Conservation (phyloP, 371 early-diverging fungal genomes). For the Quaeritorhiza haematococci region DNA sequence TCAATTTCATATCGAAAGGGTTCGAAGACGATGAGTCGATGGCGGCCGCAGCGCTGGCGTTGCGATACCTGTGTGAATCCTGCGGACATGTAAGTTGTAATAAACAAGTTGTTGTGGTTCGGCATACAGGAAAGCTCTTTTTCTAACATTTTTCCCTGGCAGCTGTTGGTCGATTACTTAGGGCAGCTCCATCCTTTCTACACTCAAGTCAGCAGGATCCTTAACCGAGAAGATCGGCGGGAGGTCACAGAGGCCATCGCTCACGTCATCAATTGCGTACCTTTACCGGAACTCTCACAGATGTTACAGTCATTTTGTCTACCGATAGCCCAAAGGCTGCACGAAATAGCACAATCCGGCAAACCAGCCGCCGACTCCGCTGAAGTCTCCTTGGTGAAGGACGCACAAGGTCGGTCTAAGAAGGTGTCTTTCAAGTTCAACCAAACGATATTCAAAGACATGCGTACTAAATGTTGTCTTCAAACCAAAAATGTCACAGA, state of each 20-base stretch:
- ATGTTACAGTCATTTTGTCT: conserved; percentile 76
- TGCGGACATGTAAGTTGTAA: conserved; percentile 67
- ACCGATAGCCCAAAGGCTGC: conserved; percentile 72
- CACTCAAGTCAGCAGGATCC: conserved; percentile 51
- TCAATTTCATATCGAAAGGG: conserved; percentile 74
- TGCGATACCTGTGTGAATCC: conserved; percentile 83
- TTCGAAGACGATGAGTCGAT: conserved; percentile 71
- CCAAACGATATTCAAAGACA: too few species aligned
- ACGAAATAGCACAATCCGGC: conserved; percentile 29
- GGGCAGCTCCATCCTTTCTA: conserved; percentile 75
- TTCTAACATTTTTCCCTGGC: background rate
- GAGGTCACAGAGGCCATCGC: conserved; percentile 88
- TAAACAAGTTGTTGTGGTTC: background rate
- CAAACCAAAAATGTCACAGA: too few species aligned
- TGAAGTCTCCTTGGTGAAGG: conserved; percentile 22
- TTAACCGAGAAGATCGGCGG: conserved; percentile 65
- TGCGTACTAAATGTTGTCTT: conserved; percentile 33
- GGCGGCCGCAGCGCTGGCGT: conserved; percentile 80
- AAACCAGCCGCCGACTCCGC: conserved; percentile 12
- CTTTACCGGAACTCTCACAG: conserved; percentile 49
- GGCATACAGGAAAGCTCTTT: too few species aligned
- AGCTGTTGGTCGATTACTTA: conserved; percentile 61
- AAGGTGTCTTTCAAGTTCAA: too few species aligned
- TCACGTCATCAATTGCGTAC: conserved; percentile 74
- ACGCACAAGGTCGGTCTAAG: conserved; percentile 32